Percentiles rank a stretch among this genome's conserved stretches.
Evolutionary conservation across 495 filamentous ascomycete genomes (phyloP).

Genomic region (Usnea hakonensis): DNA sequence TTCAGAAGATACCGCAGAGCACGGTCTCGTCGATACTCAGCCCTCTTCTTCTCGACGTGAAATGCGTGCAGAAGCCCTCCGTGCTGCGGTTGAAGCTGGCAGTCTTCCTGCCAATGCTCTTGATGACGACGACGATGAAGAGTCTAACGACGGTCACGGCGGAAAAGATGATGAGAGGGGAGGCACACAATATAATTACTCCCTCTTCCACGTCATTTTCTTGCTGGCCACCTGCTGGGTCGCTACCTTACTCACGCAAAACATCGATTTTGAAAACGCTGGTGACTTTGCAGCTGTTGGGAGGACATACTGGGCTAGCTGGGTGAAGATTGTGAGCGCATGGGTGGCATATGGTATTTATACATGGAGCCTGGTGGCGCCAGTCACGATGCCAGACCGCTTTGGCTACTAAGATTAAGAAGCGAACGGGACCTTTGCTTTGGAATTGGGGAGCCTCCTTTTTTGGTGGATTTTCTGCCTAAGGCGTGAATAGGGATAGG

Average conservation of each 20-base stretch:
- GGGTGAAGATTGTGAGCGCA: slow-evolving; percentile 97
- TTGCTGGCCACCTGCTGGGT: slow-evolving; percentile 94
- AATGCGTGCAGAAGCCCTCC: slow-evolving; percentile 87
- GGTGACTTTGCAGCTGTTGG: slow-evolving; percentile 84
- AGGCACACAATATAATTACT: slow-evolving; percentile 91
- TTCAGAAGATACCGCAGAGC: slow-evolving; percentile 63
- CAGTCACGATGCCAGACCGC: slow-evolving; percentile 74
- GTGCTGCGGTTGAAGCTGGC: slow-evolving; percentile 84
- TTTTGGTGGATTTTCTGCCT: background rate
- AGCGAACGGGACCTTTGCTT: background rate
- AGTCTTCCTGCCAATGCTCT: slow-evolving; percentile 86
- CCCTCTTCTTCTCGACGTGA: slow-evolving; percentile 64
- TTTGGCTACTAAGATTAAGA: slow-evolving; percentile 50
- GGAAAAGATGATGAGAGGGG: slow-evolving; percentile 80
- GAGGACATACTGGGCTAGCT: slow-evolving; percentile 93
- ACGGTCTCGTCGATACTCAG: slow-evolving; percentile 85
- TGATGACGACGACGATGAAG: slow-evolving; percentile 66
- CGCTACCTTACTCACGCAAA: slow-evolving; percentile 82
- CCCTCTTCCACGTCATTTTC: slow-evolving; percentile 97
- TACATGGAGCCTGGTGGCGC: slow-evolving; percentile 83
- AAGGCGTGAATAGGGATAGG: background rate
- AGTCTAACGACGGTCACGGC: slow-evolving; percentile 47
- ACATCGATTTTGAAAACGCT: slow-evolving; percentile 56
- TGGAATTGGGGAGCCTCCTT: background rate
- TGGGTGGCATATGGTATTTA: slow-evolving; percentile 98